Evolutionary conservation across 805 yeast genomes (phyloP).

Genomic region (Yamadazyma tumulicola): DNA sequence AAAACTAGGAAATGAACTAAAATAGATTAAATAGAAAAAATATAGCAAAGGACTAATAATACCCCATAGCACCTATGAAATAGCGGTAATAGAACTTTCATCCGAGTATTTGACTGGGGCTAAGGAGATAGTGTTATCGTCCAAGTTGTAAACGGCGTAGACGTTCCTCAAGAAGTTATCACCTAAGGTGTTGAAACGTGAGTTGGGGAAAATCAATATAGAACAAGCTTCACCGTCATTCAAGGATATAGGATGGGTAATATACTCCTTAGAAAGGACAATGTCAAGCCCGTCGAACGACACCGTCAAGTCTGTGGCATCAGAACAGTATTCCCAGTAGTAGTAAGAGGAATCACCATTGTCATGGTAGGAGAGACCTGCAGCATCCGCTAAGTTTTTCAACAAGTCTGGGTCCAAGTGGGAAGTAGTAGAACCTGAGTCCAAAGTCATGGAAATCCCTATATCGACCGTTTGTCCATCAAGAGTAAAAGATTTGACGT

Average conservation of each 20-base stretch:
- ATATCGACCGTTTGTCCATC: constrained; percentile 10
- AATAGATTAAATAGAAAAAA: not conserved
- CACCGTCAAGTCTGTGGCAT: constrained; percentile 4
- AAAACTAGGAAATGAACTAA: not conserved
- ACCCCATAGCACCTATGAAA: constrained; percentile 1
- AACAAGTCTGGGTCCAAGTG: constrained; percentile 39
- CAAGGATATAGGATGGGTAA: not conserved
- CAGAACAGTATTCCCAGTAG: constrained; percentile 3
- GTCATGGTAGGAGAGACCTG: constrained; percentile 38
- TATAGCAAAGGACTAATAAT: not conserved
- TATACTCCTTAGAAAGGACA: constrained; percentile 8
- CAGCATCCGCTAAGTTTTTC: constrained; percentile 28
- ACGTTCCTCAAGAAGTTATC: constrained; percentile 62
- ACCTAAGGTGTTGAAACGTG: constrained; percentile 39
- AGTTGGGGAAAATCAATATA: constrained; percentile 1
- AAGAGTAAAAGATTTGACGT: constrained; percentile 36
- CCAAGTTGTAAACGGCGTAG: constrained; percentile 63
- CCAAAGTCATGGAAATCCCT: constrained; percentile 14
- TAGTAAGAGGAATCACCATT: constrained; percentile 2
- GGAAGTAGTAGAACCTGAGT: constrained; percentile 33
- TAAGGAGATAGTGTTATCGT: constrained; percentile 51
- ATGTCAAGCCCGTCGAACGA: constrained; percentile 11
- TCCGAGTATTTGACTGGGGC: constrained; percentile 32
- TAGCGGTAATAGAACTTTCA: constrained; percentile 27
- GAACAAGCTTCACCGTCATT: constrained; percentile 1